A percentile compares a stretch with the other conserved stretches of the same genome.
Conservation (phyloP, 768 basidiomycete species). For the Cyathus striatus region DNA sequence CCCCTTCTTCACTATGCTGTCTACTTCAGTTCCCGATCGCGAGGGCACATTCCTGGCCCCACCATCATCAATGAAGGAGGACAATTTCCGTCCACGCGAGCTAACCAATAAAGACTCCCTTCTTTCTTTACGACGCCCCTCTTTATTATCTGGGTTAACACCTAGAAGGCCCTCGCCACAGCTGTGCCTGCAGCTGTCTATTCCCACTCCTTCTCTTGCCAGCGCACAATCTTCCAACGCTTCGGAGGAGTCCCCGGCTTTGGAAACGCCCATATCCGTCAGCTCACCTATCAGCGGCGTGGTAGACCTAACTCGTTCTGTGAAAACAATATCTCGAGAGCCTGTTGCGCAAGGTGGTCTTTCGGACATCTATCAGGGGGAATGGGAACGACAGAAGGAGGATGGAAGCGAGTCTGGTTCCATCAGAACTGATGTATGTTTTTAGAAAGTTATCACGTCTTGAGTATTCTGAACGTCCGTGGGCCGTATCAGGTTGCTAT, state of each 20-base stretch:
- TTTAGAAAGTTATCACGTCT: too few species aligned
- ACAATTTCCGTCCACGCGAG: not conserved
- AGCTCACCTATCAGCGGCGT: slow-evolving; percentile 25
- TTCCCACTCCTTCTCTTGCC: not conserved
- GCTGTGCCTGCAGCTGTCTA: not conserved
- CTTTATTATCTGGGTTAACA: not conserved
- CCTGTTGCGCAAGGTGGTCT: slow-evolving; percentile 43
- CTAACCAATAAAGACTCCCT: not conserved
- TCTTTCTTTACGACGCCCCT: not conserved
- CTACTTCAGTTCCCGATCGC: too few species aligned
- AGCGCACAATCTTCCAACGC: slow-evolving; percentile 12
- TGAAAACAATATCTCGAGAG: slow-evolving; percentile 17
- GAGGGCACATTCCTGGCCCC: not conserved
- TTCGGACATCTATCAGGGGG: slow-evolving; percentile 43
- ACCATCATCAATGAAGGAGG: not conserved
- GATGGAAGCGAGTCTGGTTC: slow-evolving; percentile 6
- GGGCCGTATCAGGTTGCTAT: slow-evolving; percentile 34
- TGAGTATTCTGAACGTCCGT: slow-evolving; percentile 4
- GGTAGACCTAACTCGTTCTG: slow-evolving; percentile 22
- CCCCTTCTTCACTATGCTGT: too few species aligned
- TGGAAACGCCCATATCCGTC: slow-evolving; percentile 20
- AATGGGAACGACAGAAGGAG: slow-evolving; percentile 17
- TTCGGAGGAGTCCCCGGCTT: too few species aligned
- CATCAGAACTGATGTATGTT: too few species aligned
- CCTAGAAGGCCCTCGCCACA: not conserved